Percentiles rank a stretch among this genome's conserved stretches.
Evolutionary conservation across 495 filamentous ascomycete genomes (phyloP).

Genomic region (Choiromyces venosus): DNA sequence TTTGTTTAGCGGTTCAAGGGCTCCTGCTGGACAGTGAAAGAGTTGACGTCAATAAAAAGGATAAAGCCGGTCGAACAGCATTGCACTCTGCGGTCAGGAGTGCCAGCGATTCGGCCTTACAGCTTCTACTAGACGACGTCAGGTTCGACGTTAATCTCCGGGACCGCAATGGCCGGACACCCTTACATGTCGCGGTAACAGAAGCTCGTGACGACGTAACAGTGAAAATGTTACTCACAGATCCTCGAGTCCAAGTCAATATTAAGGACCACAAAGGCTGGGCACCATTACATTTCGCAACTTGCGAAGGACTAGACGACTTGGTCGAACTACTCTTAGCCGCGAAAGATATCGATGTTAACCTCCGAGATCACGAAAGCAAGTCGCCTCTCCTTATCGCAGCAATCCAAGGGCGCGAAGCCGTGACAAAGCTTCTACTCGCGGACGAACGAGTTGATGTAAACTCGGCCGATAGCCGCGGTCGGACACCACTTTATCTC

Average conservation of each 20-base stretch:
- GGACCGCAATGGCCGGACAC: not conserved
- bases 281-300: not conserved
- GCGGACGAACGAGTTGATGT: constrained; percentile 1
- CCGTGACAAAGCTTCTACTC: constrained; percentile 8
- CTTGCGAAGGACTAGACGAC: not conserved
- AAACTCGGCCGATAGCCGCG: not conserved
- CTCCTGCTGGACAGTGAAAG: not conserved
- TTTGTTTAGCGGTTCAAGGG: not conserved
- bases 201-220: not conserved
- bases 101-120: not conserved
- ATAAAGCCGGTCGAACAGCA: constrained; percentile 3
- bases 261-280: not conserved
- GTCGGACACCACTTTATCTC: not conserved
- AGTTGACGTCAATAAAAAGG: not conserved
- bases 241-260: not conserved
- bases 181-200: not conserved
- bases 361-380: not conserved
- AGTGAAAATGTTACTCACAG: not conserved
- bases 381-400: constrained; percentile 2
- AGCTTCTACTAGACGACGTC: constrained; percentile 6
- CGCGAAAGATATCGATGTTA: not conserved
- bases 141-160: not conserved
- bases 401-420: constrained; percentile 3
- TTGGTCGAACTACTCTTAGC: constrained; percentile 2
- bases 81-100: constrained; percentile 10